Conservation (phyloP, 148 eudicot genomes). For the Pouteria glomerata region DNA sequence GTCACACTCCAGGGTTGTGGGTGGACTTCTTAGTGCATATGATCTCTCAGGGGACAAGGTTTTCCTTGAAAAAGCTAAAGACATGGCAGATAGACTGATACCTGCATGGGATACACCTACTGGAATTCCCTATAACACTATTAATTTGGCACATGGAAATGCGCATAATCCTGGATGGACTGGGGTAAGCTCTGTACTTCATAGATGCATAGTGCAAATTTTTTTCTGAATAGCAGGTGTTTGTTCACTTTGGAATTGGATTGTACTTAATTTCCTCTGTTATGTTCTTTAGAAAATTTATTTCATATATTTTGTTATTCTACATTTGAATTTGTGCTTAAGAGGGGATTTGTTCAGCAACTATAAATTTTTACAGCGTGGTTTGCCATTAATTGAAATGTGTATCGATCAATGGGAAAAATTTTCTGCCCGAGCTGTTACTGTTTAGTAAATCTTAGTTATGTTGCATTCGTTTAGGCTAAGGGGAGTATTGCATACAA, state of each 20-base stretch:
- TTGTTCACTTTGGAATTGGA: background rate
- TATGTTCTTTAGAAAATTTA: background rate
- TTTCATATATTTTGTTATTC: background rate
- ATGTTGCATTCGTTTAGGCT: too few relatives aligned
- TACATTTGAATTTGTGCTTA: background rate
- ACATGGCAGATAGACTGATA: slow-evolving; percentile 87
- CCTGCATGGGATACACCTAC: slow-evolving; percentile 98
- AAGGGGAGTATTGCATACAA: background rate
- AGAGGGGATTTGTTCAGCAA: background rate
- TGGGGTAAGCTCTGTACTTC: slow-evolving; percentile 53
- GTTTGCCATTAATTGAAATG: background rate
- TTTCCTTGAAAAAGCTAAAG: slow-evolving; percentile 91
- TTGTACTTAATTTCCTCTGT: background rate
- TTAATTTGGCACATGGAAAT: slow-evolving; percentile 83
- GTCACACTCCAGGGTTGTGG: slow-evolving; percentile 72
- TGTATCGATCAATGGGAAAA: background rate
- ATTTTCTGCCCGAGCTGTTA: background rate
- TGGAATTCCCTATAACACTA: slow-evolving; percentile 84
- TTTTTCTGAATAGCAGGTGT: background rate
- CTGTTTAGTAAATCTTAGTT: background rate
- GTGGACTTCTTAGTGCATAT: slow-evolving; percentile 94
- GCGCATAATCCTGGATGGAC: slow-evolving; percentile 98
- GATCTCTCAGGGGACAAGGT: slow-evolving; percentile 91
- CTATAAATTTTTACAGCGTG: background rate
- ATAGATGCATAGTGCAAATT: background rate